Evolutionary conservation across 306 rosid species (phyloP), one percentile per base, ranked within the genome.

Genomic region (Geum urbanum): DNA sequence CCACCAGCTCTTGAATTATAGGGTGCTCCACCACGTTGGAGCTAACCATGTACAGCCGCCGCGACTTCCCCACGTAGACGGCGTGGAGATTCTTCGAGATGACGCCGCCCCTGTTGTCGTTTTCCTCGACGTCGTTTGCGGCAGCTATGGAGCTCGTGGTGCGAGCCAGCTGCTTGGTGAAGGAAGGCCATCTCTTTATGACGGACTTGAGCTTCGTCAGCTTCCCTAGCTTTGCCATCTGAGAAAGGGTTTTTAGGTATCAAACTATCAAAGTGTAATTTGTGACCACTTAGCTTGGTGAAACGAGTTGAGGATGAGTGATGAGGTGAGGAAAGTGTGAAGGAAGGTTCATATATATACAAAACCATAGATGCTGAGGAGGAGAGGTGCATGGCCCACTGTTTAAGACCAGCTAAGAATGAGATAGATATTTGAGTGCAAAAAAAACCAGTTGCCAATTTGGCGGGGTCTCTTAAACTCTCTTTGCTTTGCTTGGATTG

Each of bases 201-300:
- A 90, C 97, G 20, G 96, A 88, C 79, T 85, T 92, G 48, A 92
- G 90, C 84, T 92, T 92, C 2, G 90, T 90, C 24, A 92, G 85
- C 78, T 84, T 92, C 48, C 89, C 96, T 0, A 77, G 15, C 80
- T 85, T 88, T 35, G 97, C 91, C 98, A 92, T 92, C 18, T 63
- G 45, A 59, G 24, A 4, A 64, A 80, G 48, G 80, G 54, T 68
- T 83, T 46, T 74, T 40, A 27, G 32, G 32, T 27, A 27, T 27
- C 32, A 27, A 27, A 27, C 32, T 27, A 27, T 27, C 32, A 27
- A 27, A 27, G 32, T 27, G 32, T n/a, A n/a, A n/a, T 27, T 32
- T 32, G 37, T 32, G 37, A 32, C 37, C 3, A 32, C 37, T 32
- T 32, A 32, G 37, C 37, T 13, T 35, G 69, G 51, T 70, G 46